These are phyloP conservation scores for Fraxinus sp. DNA, from an alignment of 305 asterid genomes.

Conservation along the genomic window DNA sequence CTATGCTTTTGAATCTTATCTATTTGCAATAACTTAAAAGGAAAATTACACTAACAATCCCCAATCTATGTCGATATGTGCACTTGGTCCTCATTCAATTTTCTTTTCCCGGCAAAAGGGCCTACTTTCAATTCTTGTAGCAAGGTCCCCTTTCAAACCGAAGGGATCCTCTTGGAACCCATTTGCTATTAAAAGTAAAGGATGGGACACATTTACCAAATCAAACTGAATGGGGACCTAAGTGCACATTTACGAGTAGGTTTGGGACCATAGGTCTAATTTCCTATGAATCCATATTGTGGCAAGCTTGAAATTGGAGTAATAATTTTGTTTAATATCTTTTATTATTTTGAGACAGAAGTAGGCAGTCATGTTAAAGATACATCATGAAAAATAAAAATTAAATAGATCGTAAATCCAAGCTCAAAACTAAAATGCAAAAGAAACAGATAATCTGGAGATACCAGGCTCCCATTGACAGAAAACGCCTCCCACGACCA, in stretches of 20 bases:
- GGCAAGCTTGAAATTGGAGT: background rate
- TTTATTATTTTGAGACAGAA: background rate
- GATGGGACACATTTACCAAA: background rate
- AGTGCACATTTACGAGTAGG: background rate
- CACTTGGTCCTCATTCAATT: background rate
- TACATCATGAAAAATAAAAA: background rate
- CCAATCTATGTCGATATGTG: background rate
- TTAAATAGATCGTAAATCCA: background rate
- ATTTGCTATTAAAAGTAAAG: background rate
- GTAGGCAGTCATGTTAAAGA: background rate
- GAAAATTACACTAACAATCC: background rate
- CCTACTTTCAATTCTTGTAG: background rate
- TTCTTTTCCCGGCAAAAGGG: background rate
- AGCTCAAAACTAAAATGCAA: background rate
- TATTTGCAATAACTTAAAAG: background rate
- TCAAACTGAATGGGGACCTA: background rate
- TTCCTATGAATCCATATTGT: background rate
- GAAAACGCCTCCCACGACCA: conserved; percentile 12
- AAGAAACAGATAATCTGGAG: background rate
- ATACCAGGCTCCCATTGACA: background rate
- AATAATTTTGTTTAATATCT: background rate
- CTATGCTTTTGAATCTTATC: background rate
- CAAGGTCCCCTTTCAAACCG: background rate
- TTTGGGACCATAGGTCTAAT: background rate
- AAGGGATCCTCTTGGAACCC: background rate